phyloP scores from a whole-genome alignment of 257 asterid genomes.

The Anisodus tanguticus region DNA sequence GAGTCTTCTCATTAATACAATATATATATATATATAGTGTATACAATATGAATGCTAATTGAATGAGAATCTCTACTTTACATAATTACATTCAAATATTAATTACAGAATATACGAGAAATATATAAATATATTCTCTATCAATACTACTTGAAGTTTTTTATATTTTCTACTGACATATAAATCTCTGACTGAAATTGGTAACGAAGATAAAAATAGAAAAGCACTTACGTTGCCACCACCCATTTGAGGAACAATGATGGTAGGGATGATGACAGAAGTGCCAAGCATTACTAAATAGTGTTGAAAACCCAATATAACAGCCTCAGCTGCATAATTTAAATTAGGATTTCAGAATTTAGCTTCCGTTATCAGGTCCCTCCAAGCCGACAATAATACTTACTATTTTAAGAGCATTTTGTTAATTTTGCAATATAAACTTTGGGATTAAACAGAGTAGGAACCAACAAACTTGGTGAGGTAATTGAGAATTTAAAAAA shows the following conservation, averaged over 20 bases:
- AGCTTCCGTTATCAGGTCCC: not conserved
- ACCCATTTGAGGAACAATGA: slow-evolving; percentile 94
- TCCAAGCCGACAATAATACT: not conserved
- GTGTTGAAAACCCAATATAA: slow-evolving; percentile 89
- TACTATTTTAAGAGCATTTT: not conserved
- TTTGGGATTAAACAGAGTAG: not conserved
- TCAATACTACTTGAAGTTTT: not conserved
- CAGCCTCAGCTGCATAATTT: slow-evolving; percentile 69
- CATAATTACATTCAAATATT: no score
- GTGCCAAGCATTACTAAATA: slow-evolving; percentile 95
- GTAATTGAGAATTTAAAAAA: not conserved
- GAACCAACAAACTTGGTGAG: not conserved
- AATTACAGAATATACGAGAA: no score
- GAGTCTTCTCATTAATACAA: no score
- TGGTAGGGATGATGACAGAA: slow-evolving; percentile 76
- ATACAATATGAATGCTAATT: no score
- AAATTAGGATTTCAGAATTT: not conserved
- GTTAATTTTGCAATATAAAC: not conserved
- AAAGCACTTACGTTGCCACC: slow-evolving; percentile 71
- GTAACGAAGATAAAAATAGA: not conserved
- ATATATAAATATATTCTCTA: no score
- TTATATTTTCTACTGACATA: not conserved
- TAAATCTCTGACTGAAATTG: not conserved
- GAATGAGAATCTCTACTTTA: no score
- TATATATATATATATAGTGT: no score